Conservation (phyloP, 2,329 filamentous ascomycete species). For the Dothistroma septosporum region DNA sequence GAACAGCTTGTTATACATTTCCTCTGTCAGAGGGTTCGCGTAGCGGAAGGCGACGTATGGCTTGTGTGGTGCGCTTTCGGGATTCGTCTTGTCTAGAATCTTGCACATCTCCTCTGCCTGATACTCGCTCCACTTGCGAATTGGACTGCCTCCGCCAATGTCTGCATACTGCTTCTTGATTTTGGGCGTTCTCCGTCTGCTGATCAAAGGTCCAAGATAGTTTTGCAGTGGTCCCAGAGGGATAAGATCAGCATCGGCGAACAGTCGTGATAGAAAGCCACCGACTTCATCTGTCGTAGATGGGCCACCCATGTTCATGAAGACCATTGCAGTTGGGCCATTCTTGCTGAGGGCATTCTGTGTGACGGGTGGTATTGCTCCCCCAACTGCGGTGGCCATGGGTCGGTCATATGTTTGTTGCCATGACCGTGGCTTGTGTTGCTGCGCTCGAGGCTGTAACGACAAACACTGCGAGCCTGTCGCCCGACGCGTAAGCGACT, state of each 20-base stretch:
- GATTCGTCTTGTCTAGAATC: slow-evolving; percentile 83
- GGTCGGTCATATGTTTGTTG: slow-evolving; percentile 21
- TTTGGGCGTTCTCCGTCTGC: slow-evolving; percentile 83
- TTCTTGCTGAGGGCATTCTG: slow-evolving; percentile 66
- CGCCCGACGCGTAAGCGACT: slow-evolving; percentile 29
- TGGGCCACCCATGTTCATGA: slow-evolving; percentile 98
- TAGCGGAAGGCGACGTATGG: slow-evolving; percentile 98
- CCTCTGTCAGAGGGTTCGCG: slow-evolving; percentile 85
- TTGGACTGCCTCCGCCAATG: slow-evolving; percentile 96
- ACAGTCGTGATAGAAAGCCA: slow-evolving; percentile 83
- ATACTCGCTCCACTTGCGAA: slow-evolving; percentile 95
- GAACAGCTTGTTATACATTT: slow-evolving; percentile 80
- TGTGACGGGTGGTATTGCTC: slow-evolving; percentile 63
- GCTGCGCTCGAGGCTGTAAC: slow-evolving; percentile 11
- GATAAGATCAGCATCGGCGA: slow-evolving; percentile 92
- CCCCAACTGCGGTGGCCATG: slow-evolving; percentile 54
- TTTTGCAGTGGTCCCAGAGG: slow-evolving; percentile 88
- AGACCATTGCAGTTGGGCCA: slow-evolving; percentile 95
- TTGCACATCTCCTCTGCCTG: slow-evolving; percentile 97
- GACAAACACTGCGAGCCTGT: slow-evolving; percentile 28
- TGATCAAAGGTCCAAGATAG: slow-evolving; percentile 86
- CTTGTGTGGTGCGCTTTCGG: slow-evolving; percentile 91
- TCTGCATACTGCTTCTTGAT: slow-evolving; percentile 93
- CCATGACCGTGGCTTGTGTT: slow-evolving; percentile 28
- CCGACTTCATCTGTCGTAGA: slow-evolving; percentile 83